Conservation (phyloP, 2,329 filamentous ascomycete species). For the Aspergillus fijiensis region DNA sequence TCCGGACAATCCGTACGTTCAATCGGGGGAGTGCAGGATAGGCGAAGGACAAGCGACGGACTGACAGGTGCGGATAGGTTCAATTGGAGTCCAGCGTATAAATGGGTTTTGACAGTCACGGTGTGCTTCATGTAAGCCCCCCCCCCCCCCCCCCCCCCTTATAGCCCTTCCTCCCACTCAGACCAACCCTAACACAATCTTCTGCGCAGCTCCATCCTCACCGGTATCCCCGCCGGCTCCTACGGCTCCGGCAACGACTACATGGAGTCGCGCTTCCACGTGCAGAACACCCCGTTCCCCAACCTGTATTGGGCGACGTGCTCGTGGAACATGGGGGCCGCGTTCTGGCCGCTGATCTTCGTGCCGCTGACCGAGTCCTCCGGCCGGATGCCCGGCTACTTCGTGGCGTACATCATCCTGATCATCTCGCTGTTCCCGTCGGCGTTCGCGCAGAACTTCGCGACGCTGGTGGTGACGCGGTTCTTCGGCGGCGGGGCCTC, state of each 20-base stretch:
- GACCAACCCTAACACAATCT: neutral
- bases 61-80: constrained; percentile 27
- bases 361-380: constrained; percentile 43
- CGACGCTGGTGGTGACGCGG: constrained; percentile 45
- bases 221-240: constrained; percentile 43
- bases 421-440: constrained; percentile 45
- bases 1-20: constrained; percentile 31
- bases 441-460: constrained; percentile 47
- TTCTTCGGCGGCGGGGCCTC: constrained; percentile 48
- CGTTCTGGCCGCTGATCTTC: constrained; percentile 39
- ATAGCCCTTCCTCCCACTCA: too few relatives aligned
- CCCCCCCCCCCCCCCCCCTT: too few relatives aligned
- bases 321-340: constrained; percentile 41
- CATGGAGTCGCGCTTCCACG: constrained; percentile 33
- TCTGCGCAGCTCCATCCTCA: constrained; percentile 38
- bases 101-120: constrained; percentile 45
- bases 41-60: too few relatives aligned
- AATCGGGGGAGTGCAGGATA: too few relatives aligned
- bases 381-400: constrained; percentile 47
- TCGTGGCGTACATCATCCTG: constrained; percentile 43
- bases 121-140: constrained; percentile 42
- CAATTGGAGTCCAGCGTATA: constrained; percentile 44
- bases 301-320: constrained; percentile 37
- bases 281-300: constrained; percentile 36
- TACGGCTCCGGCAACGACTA: constrained; percentile 38